A percentile compares a stretch with the other conserved stretches of the same genome.
Evolutionary conservation across 345 rosid species (phyloP).

Genomic region (Acer saccharum): DNA sequence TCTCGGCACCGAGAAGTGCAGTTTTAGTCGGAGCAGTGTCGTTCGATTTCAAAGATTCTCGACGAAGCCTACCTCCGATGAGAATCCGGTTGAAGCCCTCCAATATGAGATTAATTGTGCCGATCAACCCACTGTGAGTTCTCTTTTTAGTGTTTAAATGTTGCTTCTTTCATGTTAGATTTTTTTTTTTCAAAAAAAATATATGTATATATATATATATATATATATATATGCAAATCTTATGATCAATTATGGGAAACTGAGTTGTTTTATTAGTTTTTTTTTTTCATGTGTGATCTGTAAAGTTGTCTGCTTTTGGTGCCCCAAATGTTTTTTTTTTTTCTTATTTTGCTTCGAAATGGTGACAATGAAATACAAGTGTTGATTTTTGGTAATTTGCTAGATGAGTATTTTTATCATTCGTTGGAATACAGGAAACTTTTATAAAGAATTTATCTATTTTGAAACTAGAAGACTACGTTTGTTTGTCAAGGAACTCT

Average conservation of each 20-base stretch:
- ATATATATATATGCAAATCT: not conserved
- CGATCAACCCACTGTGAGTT: slow-evolving; percentile 10
- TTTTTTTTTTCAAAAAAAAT: too few relatives aligned
- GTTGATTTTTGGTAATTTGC: not conserved
- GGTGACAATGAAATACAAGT: not conserved
- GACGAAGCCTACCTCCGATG: slow-evolving; percentile 37
- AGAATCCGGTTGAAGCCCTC: slow-evolving; percentile 41
- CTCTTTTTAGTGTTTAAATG: not conserved
- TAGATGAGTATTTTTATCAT: not conserved
- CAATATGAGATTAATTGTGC: slow-evolving; percentile 58
- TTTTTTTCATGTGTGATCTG: not conserved
- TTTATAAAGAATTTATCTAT: not conserved
- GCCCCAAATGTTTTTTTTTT: not conserved
- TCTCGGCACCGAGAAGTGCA: slow-evolving; percentile 22
- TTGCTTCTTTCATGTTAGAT: not conserved
- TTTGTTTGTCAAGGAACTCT: too few relatives aligned
- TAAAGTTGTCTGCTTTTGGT: not conserved
- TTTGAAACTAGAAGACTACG: too few relatives aligned
- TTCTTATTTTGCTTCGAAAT: not conserved
- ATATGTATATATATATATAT: not conserved
- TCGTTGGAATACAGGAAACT: not conserved
- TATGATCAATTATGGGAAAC: not conserved
- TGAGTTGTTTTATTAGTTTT: not conserved
- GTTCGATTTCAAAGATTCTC: slow-evolving; percentile 32
- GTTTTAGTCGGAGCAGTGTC: slow-evolving; percentile 18